These are phyloP conservation scores for Magnusiomyces ingens DNA, from an alignment of 1,139 yeast genomes.

Conservation along the genomic window DNA sequence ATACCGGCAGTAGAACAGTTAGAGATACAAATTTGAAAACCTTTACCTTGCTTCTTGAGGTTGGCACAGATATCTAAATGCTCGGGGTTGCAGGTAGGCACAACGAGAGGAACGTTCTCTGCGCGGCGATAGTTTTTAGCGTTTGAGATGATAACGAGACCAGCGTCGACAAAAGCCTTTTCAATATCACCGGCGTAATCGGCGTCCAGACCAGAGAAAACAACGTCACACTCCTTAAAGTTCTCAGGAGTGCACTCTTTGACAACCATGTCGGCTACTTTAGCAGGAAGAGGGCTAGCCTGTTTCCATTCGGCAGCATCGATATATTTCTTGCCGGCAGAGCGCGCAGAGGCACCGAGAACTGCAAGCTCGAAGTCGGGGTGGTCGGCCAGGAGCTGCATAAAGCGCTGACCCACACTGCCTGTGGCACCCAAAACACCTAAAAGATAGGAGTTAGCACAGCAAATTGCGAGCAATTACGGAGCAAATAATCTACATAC, in stretches of 20 bases:
- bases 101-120: conserved; percentile 82
- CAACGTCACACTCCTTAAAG: conserved; percentile 86
- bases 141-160: conserved; percentile 80
- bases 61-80: conserved; percentile 73
- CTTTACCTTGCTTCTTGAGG: conserved; percentile 50
- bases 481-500: background rate
- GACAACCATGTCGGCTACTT: conserved; percentile 57
- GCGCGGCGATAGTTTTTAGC: conserved; percentile 95
- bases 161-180: conserved; percentile 69
- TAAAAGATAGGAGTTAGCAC: conserved; percentile 7
- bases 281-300: conserved; percentile 69
- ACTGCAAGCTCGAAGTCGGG: conserved; percentile 83
- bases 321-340: conserved; percentile 81
- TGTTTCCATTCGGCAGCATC: conserved; percentile 96
- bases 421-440: conserved; percentile 99
- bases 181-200: conserved; percentile 93
- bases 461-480: background rate
- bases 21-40: conserved; percentile 88
- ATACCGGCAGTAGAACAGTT: conserved; percentile 98
- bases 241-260: conserved; percentile 68
- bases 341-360: conserved; percentile 88
- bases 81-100: conserved; percentile 93
- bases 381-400: conserved; percentile 72
- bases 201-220: conserved; percentile 90
- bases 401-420: conserved; percentile 95